Conservation (phyloP, 2,329 filamentous ascomycete genomes). For the Penicillium sp. region DNA sequence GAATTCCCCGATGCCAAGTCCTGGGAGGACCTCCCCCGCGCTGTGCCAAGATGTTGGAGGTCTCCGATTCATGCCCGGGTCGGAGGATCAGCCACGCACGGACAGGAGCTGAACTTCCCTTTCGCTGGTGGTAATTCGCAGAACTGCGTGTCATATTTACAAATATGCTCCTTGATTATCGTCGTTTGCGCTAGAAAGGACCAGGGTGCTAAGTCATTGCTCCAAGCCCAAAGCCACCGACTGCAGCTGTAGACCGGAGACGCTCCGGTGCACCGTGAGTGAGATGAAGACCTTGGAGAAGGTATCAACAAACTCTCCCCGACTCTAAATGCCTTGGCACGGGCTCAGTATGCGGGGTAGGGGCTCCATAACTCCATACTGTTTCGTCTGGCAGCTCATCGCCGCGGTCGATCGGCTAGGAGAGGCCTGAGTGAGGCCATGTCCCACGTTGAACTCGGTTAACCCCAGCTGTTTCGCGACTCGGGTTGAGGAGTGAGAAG, state of each 20-base stretch:
- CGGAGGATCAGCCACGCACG: not conserved
- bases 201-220: not conserved
- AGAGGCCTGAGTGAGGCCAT: not conserved
- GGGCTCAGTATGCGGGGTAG: conserved; percentile 11
- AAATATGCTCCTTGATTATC: not conserved
- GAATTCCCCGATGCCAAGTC: conserved; percentile 1
- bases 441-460: conserved; percentile 14
- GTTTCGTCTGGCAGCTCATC: not conserved
- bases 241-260: not conserved
- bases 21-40: not conserved
- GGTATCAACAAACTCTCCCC: not conserved
- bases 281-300: not conserved
- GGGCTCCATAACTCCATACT: conserved; percentile 1
- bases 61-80: not conserved
- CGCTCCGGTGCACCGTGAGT: not conserved
- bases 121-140: not conserved
- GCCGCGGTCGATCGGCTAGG: conserved; percentile 7
- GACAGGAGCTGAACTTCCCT: not conserved
- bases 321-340: conserved; percentile 14
- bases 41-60: conserved; percentile 2
- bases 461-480: not conserved
- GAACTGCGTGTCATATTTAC: not conserved
- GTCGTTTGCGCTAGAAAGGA: not conserved
- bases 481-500: conserved; percentile 2
- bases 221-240: not conserved